Conservation (phyloP, 805 yeast genomes). For the Candida germanica region DNA sequence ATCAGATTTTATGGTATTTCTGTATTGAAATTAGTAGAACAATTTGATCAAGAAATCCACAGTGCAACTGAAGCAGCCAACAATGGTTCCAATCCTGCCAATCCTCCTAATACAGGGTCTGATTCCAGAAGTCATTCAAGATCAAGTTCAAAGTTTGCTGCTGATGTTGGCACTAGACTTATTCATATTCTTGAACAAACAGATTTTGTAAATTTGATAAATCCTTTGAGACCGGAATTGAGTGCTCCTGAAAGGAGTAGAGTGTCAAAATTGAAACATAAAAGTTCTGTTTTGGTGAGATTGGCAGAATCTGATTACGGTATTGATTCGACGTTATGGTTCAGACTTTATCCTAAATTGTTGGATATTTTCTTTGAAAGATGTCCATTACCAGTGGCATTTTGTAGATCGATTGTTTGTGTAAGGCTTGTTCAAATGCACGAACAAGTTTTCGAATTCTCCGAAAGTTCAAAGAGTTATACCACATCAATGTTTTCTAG, state of each 20-base stretch:
- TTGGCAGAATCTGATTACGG: conserved; percentile 92
- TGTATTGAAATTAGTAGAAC: conserved; percentile 74
- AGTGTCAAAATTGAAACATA: conserved; percentile 58
- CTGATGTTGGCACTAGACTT: conserved; percentile 71
- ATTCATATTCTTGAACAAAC: conserved; percentile 72
- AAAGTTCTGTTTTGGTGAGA: conserved; percentile 65
- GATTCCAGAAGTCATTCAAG: conserved; percentile 43
- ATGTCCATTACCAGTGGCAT: conserved; percentile 91
- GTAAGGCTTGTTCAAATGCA: conserved; percentile 83
- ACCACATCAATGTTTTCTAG: conserved; percentile 36
- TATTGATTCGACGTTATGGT: conserved; percentile 96
- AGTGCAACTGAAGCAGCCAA: conserved; percentile 36
- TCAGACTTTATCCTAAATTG: conserved; percentile 76
- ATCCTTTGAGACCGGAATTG: conserved; percentile 46
- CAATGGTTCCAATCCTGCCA: conserved; percentile 4
- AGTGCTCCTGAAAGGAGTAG: conserved; percentile 79
- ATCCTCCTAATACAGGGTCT: conserved; percentile 2
- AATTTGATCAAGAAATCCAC: conserved; percentile 79
- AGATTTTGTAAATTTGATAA: conserved; percentile 64
- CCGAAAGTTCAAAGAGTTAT: conserved; percentile 41
- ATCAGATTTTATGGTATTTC: conserved; percentile 74
- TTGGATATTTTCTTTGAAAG: conserved; percentile 67
- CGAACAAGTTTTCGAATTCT: conserved; percentile 58
- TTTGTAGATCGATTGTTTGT: conserved; percentile 89
- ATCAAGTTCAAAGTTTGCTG: conserved; percentile 67